phyloP scores from a whole-genome alignment of 306 rosid species.

The Vigna nakashimae region DNA sequence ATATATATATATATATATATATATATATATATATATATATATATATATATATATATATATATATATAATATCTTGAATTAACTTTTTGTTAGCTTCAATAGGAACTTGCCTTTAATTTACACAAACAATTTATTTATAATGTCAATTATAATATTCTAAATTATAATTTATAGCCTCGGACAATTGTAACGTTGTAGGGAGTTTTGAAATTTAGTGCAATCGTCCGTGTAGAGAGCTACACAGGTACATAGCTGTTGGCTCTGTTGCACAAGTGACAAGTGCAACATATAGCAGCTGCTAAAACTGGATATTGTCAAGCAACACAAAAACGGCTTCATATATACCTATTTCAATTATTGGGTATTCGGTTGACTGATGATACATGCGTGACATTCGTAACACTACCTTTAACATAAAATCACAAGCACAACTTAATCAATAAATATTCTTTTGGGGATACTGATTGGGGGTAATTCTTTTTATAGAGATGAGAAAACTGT shows the following conservation, averaged over 20 bases:
- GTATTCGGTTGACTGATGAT: background rate
- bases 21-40: too few species aligned
- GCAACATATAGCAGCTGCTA: background rate
- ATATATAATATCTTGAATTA: too few species aligned
- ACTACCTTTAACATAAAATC: conserved; percentile 25
- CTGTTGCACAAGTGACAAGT: background rate
- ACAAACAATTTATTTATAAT: too few species aligned
- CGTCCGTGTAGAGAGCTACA: background rate
- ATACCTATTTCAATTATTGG: conserved; percentile 3
- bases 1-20: too few species aligned
- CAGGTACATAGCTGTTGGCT: background rate
- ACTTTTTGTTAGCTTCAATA: too few species aligned
- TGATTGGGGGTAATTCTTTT: conserved; percentile 30
- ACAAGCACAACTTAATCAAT: conserved; percentile 12
- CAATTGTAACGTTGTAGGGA: too few species aligned
- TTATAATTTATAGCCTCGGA: background rate
- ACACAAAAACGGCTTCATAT: background rate
- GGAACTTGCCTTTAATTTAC: too few species aligned
- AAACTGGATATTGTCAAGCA: background rate
- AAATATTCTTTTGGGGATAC: background rate
- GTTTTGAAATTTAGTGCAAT: background rate
- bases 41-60: too few species aligned
- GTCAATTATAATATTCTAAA: background rate
- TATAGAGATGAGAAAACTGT: conserved; percentile 45
- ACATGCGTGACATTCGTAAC: conserved; percentile 22